These are phyloP conservation scores for Aegilops umbellulata DNA, from an alignment of 176 grass and related monocot genomes.

Conservation along the genomic window DNA sequence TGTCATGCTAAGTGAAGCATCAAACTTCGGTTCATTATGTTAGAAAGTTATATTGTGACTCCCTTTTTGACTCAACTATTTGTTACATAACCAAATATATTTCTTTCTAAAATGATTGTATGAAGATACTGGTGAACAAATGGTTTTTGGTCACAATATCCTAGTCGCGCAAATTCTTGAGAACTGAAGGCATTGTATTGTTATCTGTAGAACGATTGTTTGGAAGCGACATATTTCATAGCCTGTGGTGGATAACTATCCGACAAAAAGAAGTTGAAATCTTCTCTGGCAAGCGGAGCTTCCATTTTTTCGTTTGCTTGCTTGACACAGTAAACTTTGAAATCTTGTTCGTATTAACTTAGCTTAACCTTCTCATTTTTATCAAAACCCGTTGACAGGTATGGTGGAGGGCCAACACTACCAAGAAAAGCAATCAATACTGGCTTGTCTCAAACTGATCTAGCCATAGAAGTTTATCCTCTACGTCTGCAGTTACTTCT, in stretches of 20 bases:
- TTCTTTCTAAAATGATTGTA: constrained; percentile 19
- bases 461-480: constrained; percentile 99
- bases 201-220: background rate
- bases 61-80: background rate
- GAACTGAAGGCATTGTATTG: background rate
- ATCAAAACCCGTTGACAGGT: constrained; percentile 54
- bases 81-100: background rate
- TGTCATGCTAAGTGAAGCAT: constrained; percentile 2
- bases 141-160: background rate
- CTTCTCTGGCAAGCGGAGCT: background rate
- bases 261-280: background rate
- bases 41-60: background rate
- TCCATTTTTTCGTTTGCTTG: background rate
- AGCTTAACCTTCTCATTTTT: constrained; percentile 23
- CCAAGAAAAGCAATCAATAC: constrained; percentile 94
- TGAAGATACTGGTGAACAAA: background rate
- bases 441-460: constrained; percentile 94
- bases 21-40: background rate
- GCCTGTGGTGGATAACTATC: background rate
- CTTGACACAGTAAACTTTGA: background rate
- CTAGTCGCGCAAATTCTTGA: background rate
- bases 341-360: constrained; percentile 1
- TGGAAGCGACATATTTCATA: background rate
- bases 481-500: constrained; percentile 89
- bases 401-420: constrained; percentile 87